Base-by-base conservation (phyloP, 1,284 basidiomycete species). In the Erythrobasidium hasegawianum region DNA sequence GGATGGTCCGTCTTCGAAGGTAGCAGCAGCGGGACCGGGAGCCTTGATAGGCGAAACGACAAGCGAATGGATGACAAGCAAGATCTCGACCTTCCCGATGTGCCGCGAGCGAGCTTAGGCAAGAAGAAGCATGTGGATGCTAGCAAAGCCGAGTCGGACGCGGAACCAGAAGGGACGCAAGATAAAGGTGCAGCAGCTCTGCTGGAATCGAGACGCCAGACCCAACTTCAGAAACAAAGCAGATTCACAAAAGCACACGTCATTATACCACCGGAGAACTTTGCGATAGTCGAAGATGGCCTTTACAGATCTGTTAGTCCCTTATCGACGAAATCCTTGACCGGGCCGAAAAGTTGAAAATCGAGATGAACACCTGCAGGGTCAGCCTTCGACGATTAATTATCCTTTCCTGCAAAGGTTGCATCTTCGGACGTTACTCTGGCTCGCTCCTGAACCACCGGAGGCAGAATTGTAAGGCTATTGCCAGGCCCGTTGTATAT, bases 361-460 rank as follows among this genome's bases (percentile, higher is more conserved):
- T 47, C 26, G 22, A 24, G 5, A 41, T 27, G 38, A 20, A 26
- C 18, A 27, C 26, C 38, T 20, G 10, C 43, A 67, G 20, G 80
- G 80, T 9, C 81, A 82, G 71, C 81, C 81, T 1, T 80, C 80
- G 49, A 80, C 81, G 69, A 77, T 82, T 70, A 81, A 82, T 74
- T 81, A 82, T 68, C 79, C 80, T 0, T 82, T 83, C 64, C 73
- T 83, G 27, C 81, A 82, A 71, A 80, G 81, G 70, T 76, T 83
- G 20, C 74, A 77, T 7, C 73, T 83, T 49, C 77, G 76, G 65
- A 79, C 77, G 2, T 77, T 82, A 58, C 79, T 82, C 68, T 83
- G 81, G 81, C 78, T 82, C 2, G 81, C 81, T 0, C 81, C 81
- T 1, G 81, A 83, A 71, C 80, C 81, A 56, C 81, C 81, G 0